Conservation (phyloP, 1,139 yeast genomes). For the Pichia inconspicua region DNA sequence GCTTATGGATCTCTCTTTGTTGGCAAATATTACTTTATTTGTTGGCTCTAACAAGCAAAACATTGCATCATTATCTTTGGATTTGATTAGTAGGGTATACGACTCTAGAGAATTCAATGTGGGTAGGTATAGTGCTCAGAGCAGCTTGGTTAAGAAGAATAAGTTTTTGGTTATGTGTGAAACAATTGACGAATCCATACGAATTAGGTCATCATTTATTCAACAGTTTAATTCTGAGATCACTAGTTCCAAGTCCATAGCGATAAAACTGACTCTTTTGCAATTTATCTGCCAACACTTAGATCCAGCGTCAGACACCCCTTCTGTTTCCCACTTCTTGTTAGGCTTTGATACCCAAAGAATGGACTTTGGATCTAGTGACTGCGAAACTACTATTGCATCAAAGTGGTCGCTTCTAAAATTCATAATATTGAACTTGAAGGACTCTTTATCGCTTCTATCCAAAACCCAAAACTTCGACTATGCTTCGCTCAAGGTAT, state of each 20-base stretch:
- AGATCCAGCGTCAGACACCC: constrained; percentile 27
- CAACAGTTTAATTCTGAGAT: constrained; percentile 53
- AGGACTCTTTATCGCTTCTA: constrained; percentile 33
- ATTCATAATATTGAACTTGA: constrained; percentile 43
- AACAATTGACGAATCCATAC: constrained; percentile 61
- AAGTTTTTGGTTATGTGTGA: constrained; percentile 67
- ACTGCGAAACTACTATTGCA: constrained; percentile 35
- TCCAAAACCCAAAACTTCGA: constrained; percentile 33
- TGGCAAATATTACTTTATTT: constrained; percentile 65
- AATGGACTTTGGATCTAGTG: constrained; percentile 16
- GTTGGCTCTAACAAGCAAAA: constrained; percentile 47
- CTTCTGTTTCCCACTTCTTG: constrained; percentile 63
- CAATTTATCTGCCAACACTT: constrained; percentile 51
- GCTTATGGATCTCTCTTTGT: constrained; percentile 55
- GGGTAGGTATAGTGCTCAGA: constrained; percentile 18
- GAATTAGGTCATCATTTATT: constrained; percentile 67
- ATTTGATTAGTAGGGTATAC: constrained; percentile 37
- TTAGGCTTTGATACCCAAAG: constrained; percentile 52
- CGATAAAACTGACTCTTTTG: constrained; percentile 50
- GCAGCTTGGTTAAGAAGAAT: constrained; percentile 43
- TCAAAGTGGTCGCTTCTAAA: constrained; percentile 50
- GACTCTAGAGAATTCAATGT: constrained; percentile 42
- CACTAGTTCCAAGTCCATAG: constrained; percentile 31
- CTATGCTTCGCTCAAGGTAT: constrained; percentile 48
- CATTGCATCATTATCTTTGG: constrained; percentile 48